Percentiles rank a stretch among this genome's conserved stretches.
Evolutionary conservation across 805 yeast species (phyloP).

Genomic region (Ogataea pini): DNA sequence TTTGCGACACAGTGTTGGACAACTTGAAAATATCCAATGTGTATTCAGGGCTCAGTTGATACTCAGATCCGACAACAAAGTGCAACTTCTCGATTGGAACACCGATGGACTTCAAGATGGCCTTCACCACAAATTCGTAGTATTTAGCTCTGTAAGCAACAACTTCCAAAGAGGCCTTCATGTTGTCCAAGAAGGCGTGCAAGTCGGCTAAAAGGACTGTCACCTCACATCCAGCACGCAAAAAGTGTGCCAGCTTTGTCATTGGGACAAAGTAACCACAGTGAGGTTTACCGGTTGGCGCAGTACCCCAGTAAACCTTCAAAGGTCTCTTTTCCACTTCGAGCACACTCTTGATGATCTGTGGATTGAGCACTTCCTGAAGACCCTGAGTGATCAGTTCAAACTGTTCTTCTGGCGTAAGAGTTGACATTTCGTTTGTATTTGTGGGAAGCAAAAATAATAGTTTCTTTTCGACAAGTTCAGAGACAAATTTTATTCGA

Average conservation of each 20-base stretch:
- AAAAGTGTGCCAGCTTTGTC: conserved; percentile 93
- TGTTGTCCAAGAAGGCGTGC: conserved; percentile 95
- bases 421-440: conserved; percentile 15
- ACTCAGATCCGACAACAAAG: conserved; percentile 87
- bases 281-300: conserved; percentile 98
- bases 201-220: conserved; percentile 90
- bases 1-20: conserved; percentile 83
- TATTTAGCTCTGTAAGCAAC: conserved; percentile 86
- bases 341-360: conserved; percentile 80
- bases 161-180: conserved; percentile 96
- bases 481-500: too few species aligned
- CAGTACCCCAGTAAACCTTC: conserved; percentile 97
- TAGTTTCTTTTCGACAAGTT: too few species aligned
- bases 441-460: too few species aligned
- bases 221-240: conserved; percentile 95
- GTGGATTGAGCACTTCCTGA: conserved; percentile 89
- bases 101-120: conserved; percentile 80
- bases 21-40: conserved; percentile 87
- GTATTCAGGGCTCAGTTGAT: conserved; percentile 76
- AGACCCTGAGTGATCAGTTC: conserved; percentile 78
- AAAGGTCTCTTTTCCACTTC: conserved; percentile 81
- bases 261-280: conserved; percentile 98
- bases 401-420: conserved; percentile 58
- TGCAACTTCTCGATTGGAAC: conserved; percentile 89
- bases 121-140: conserved; percentile 80